phyloP scores from a whole-genome alignment of 768 basidiomycete genomes.

The Flagelloscypha sp. region DNA sequence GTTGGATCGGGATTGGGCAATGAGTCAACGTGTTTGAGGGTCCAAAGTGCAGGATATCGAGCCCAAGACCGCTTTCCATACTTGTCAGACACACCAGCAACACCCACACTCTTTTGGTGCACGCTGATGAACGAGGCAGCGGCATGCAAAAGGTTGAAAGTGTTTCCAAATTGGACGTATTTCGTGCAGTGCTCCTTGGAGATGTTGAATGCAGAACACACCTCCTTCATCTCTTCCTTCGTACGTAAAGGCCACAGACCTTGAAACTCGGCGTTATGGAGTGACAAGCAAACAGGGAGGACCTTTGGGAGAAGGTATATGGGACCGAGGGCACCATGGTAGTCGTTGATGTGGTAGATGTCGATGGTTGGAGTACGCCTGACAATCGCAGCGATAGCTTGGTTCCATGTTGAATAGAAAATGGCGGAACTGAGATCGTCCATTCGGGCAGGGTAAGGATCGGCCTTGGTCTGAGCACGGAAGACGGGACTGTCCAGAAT shows the following conservation, averaged over 20 bases:
- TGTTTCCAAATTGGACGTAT: constrained; percentile 97
- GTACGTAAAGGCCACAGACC: constrained; percentile 94
- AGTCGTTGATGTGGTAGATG: constrained; percentile 93
- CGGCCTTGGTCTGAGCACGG: constrained; percentile 92
- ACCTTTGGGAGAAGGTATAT: constrained; percentile 91
- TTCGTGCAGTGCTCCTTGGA: constrained; percentile 94
- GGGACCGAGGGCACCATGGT: constrained; percentile 86
- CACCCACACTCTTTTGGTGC: constrained; percentile 89
- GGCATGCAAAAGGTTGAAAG: constrained; percentile 91
- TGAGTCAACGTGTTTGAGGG: constrained; percentile 90
- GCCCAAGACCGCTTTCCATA: constrained; percentile 97
- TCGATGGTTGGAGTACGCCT: constrained; percentile 81
- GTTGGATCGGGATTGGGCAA: constrained; percentile 92
- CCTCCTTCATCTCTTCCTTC: constrained; percentile 98
- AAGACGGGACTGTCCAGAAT: constrained; percentile 93
- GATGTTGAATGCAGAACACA: constrained; percentile 96
- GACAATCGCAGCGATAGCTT: constrained; percentile 89
- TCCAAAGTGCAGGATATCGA: constrained; percentile 93
- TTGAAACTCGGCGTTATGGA: constrained; percentile 97
- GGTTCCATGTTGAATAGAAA: constrained; percentile 98
- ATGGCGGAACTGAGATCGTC: constrained; percentile 94
- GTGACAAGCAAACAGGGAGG: constrained; percentile 80
- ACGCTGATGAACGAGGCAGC: constrained; percentile 87
- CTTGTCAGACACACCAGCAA: constrained; percentile 96
- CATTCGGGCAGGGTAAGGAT: constrained; percentile 96